phyloP scores from a whole-genome alignment of 345 rosid genomes.

The Diplotaxis tenuifolia region DNA sequence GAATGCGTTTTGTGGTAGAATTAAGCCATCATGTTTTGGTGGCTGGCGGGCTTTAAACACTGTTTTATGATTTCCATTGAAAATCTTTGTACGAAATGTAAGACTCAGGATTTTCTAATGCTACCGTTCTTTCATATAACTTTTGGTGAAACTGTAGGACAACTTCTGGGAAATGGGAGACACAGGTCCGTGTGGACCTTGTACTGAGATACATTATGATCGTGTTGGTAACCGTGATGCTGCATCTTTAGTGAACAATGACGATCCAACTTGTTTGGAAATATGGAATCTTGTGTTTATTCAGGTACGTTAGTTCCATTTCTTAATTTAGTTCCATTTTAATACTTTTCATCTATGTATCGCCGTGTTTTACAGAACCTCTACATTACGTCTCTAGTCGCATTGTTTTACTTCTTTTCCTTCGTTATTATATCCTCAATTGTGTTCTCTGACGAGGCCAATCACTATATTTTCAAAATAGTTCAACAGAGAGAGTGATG shows the following conservation, averaged over 20 bases:
- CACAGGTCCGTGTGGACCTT: constrained; percentile 98
- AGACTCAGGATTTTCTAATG: background rate
- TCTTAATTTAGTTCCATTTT: constrained; percentile 6
- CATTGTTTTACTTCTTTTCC: constrained; percentile 6
- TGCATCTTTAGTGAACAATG: constrained; percentile 78
- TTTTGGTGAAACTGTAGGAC: constrained; percentile 51
- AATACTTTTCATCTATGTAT: constrained; percentile 3
- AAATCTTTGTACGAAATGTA: background rate
- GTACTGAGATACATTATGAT: constrained; percentile 95
- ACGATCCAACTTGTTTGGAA: constrained; percentile 97
- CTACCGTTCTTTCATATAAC: background rate
- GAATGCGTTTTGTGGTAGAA: background rate
- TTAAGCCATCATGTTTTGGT: background rate
- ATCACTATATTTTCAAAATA: constrained; percentile 31
- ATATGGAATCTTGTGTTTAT: constrained; percentile 98
- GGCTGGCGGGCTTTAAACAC: background rate
- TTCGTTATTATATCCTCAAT: background rate
- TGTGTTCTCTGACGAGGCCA: constrained; percentile 2
- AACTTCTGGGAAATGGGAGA: constrained; percentile 99
- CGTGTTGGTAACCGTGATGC: constrained; percentile 87
- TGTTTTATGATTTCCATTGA: constrained; percentile 8
- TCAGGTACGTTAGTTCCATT: constrained; percentile 55
- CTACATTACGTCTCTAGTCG: background rate
- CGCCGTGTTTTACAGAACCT: background rate
- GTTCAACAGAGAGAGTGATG: constrained; percentile 93